Evolutionary conservation across 2,329 filamentous ascomycete species (phyloP).

Genomic region (Epichloe gansuensis): DNA sequence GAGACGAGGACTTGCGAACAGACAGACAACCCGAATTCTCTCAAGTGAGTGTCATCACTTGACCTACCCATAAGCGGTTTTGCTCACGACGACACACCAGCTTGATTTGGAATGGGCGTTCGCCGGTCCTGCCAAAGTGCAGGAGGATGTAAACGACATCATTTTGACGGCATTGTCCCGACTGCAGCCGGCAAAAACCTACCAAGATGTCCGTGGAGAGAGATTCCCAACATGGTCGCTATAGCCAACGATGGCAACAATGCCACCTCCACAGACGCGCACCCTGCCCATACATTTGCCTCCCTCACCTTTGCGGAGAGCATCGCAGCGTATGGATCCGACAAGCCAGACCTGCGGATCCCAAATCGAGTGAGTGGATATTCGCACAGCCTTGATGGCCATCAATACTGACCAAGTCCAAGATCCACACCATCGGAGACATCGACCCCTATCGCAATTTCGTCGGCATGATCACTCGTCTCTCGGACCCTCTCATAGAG

Average conservation of each 20-base stretch:
- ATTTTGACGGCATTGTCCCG: conserved; percentile 17
- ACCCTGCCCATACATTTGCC: conserved; percentile 20
- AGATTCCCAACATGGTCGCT: conserved; percentile 20
- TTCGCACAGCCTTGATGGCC: background rate
- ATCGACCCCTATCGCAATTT: conserved; percentile 47
- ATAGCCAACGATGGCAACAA: conserved; percentile 9
- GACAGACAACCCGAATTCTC: conserved; percentile 97
- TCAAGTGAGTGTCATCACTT: conserved; percentile 40
- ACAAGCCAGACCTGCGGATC: conserved; percentile 84
- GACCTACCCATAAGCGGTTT: background rate
- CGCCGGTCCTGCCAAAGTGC: conserved; percentile 37
- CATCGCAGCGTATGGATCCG: conserved; percentile 72
- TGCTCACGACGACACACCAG: conserved; percentile 26
- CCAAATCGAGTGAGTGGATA: conserved; percentile 42
- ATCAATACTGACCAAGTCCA: conserved; percentile 8
- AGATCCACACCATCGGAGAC: conserved; percentile 55
- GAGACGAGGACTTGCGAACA: conserved; percentile 84
- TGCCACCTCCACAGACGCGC: conserved; percentile 8
- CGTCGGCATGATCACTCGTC: conserved; percentile 59
- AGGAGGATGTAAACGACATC: conserved; percentile 24
- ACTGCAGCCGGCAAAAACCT: conserved; percentile 34
- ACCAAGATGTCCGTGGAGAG: conserved; percentile 44
- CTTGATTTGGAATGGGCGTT: conserved; percentile 93
- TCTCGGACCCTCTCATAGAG: conserved; percentile 61
- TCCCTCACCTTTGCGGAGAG: conserved; percentile 29